A percentile compares a stretch with the other conserved stretches of the same genome.
Evolutionary conservation across 163 green algal genomes (phyloP).

Genomic region (Trebouxiophyceae sp.): DNA sequence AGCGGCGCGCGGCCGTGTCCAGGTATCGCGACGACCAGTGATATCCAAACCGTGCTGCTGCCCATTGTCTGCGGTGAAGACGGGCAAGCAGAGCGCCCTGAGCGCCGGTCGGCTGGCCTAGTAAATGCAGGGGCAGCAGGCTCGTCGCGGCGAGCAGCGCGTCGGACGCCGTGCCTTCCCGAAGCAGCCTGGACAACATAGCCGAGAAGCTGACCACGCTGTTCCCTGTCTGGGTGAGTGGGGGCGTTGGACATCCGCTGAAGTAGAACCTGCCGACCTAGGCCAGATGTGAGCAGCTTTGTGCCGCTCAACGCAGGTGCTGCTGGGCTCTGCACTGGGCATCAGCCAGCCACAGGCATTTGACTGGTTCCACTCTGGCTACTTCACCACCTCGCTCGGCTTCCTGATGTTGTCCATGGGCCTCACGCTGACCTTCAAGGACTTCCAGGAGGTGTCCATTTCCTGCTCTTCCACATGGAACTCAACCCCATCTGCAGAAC

Average conservation of each 20-base stretch:
- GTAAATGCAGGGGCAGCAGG: too few species aligned
- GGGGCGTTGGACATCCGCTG: neutral
- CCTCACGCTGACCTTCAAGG: conserved; percentile 66
- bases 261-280: too few species aligned
- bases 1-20: too few species aligned
- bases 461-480: neutral
- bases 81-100: too few species aligned
- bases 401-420: conserved; percentile 86
- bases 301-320: too few species aligned
- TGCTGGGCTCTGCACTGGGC: conserved; percentile 34
- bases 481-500: neutral
- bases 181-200: conserved; percentile 25
- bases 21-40: too few species aligned
- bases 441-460: conserved; percentile 58
- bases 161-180: too few species aligned
- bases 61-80: too few species aligned
- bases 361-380: conserved; percentile 56
- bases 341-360: conserved; percentile 43
- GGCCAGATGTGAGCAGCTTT: neutral
- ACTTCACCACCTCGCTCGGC: conserved; percentile 63
- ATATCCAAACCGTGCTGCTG: too few species aligned
- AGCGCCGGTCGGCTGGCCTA: too few species aligned
- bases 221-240: conserved; percentile 53
- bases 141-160: too few species aligned
- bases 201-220: conserved; percentile 47